Conservation (phyloP, 805 yeast genomes). For the Wickerhamomyces canadensis region DNA sequence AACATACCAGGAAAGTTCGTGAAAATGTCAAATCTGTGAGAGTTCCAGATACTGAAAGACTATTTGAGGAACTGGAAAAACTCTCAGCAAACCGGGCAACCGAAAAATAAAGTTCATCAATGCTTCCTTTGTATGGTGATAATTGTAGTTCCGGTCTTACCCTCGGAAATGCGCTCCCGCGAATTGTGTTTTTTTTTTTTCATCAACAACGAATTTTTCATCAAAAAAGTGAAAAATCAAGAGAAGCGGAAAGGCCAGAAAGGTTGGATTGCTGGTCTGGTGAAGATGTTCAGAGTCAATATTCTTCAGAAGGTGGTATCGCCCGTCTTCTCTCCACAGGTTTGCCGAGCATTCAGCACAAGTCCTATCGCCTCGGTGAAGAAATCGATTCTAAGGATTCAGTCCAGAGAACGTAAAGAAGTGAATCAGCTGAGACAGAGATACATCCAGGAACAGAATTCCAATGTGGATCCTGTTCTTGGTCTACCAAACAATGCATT, state of each 20-base stretch:
- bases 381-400: constrained; percentile 21
- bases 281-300: neutral
- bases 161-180: too few relatives aligned
- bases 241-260: too few relatives aligned
- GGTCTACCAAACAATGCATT: constrained; percentile 68
- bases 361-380: constrained; percentile 6
- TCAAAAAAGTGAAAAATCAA: too few relatives aligned
- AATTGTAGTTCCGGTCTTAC: too few relatives aligned
- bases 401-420: constrained; percentile 22
- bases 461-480: constrained; percentile 67
- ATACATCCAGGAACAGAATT: constrained; percentile 19
- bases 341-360: constrained; percentile 11
- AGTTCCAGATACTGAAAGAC: neutral
- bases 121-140: too few relatives aligned
- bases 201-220: too few relatives aligned
- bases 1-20: neutral
- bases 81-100: too few relatives aligned
- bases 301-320: neutral
- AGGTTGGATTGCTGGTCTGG: neutral
- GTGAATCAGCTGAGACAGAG: constrained; percentile 22
- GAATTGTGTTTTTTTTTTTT: too few relatives aligned
- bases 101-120: too few relatives aligned
- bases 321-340: neutral
- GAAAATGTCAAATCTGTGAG: neutral
- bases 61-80: neutral